Conservation (phyloP, 2,329 filamentous ascomycete species). For the Alternaria sp. region DNA sequence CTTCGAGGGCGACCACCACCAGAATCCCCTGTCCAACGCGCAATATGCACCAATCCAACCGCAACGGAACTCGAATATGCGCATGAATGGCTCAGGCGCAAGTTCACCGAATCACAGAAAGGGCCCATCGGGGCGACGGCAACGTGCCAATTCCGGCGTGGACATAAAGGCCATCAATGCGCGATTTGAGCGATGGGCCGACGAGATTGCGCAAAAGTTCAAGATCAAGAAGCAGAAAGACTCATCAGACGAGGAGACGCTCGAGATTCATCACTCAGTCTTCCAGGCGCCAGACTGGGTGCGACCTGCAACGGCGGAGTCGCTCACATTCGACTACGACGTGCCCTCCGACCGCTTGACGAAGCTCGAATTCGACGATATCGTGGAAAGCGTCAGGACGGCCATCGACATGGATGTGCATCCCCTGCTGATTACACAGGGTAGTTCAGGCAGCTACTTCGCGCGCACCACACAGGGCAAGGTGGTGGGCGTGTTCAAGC, state of each 20-base stretch:
- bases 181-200: constrained; percentile 91
- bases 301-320: constrained; percentile 77
- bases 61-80: constrained; percentile 53
- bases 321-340: constrained; percentile 65
- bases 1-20: constrained; percentile 49
- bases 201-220: constrained; percentile 97
- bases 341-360: constrained; percentile 71
- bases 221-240: constrained; percentile 82
- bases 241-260: constrained; percentile 75
- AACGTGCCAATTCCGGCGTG: constrained; percentile 82
- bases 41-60: constrained; percentile 58
- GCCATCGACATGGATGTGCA: constrained; percentile 92
- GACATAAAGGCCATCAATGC: constrained; percentile 99
- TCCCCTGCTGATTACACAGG: constrained; percentile 94
- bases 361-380: constrained; percentile 80
- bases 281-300: constrained; percentile 93
- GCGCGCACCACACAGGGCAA: constrained; percentile 89
- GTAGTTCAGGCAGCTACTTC: constrained; percentile 98
- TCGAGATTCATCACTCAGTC: constrained; percentile 97
- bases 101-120: constrained; percentile 41
- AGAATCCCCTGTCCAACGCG: constrained; percentile 45
- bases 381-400: constrained; percentile 86
- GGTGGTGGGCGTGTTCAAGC: constrained; percentile 97
- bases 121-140: constrained; percentile 50
- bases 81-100: constrained; percentile 44